Evolutionary conservation across 371 early-diverging fungal genomes (phyloP).

Genomic region (Actinomucor elegans): DNA sequence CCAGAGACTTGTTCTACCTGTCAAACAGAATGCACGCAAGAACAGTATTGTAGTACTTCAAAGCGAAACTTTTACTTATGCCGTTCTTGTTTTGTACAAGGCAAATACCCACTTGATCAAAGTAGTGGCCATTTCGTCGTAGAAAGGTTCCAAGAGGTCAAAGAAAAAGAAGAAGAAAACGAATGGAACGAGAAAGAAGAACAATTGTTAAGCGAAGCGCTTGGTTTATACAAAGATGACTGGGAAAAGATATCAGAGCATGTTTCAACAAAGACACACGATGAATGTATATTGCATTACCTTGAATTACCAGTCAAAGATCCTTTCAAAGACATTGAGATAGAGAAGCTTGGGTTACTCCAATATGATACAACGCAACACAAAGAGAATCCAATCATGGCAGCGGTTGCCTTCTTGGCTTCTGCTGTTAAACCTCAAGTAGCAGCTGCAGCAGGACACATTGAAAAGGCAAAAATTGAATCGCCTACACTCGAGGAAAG

Average conservation of each 20-base stretch:
- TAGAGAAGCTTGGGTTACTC: constrained; percentile 40
- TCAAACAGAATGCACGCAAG: neutral
- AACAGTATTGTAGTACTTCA: constrained; percentile 18
- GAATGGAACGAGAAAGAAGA: constrained; percentile 43
- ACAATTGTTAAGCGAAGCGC: constrained; percentile 30
- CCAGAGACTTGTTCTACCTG: constrained; percentile 18
- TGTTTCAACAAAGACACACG: constrained; percentile 41
- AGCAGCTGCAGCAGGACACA: constrained; percentile 82
- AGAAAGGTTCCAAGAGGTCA: neutral
- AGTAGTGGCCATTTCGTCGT: constrained; percentile 20
- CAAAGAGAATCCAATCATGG: constrained; percentile 94
- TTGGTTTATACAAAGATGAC: constrained; percentile 29
- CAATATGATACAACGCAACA: constrained; percentile 61
- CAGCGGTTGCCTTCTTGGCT: constrained; percentile 93
- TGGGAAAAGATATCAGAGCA: constrained; percentile 47
- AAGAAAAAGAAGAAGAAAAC: constrained; percentile 9
- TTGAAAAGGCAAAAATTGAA: constrained; percentile 1
- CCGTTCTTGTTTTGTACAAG: constrained; percentile 18
- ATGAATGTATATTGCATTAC: constrained; percentile 46
- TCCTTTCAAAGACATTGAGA: constrained; percentile 59
- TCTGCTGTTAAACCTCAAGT: constrained; percentile 92
- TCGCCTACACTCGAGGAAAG: neutral
- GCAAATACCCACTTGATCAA: constrained; percentile 52
- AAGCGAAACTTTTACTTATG: constrained; percentile 15
- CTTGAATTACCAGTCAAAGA: constrained; percentile 56